These are phyloP conservation scores for Lactifluus piperatus DNA, from an alignment of 768 basidiomycete genomes.

Conservation along the genomic window DNA sequence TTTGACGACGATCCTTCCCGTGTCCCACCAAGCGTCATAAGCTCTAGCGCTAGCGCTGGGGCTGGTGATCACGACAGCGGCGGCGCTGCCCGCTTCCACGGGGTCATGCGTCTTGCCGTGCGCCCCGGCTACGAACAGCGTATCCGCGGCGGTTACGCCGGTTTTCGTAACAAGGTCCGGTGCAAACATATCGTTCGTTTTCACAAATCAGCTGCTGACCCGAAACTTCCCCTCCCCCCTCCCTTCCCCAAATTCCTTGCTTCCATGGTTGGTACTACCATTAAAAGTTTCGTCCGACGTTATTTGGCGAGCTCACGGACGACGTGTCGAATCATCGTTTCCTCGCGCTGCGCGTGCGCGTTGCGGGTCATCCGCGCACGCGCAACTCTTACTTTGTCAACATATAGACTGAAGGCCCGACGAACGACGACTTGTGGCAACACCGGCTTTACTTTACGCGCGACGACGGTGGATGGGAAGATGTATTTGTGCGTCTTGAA, in stretches of 20 bases:
- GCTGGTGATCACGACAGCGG: conserved; percentile 5
- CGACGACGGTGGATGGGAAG: conserved; percentile 65
- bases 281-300: conserved; percentile 57
- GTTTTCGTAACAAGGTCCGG: conserved; percentile 75
- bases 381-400: conserved; percentile 89
- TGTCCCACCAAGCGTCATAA: conserved; percentile 29
- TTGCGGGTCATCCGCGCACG: conserved; percentile 66
- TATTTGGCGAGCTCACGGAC: conserved; percentile 75
- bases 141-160: conserved; percentile 82
- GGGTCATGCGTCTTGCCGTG: conserved; percentile 65
- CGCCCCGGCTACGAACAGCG: conserved; percentile 56
- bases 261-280: too few relatives aligned
- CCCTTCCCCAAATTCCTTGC: too few relatives aligned
- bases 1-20: conserved; percentile 46
- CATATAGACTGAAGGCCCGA: conserved; percentile 78
- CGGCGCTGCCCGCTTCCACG: conserved; percentile 66
- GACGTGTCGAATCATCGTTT: conserved; percentile 79
- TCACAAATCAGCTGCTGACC: too few relatives aligned
- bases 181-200: background rate
- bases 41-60: too few relatives aligned
- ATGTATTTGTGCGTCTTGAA: conserved; percentile 60
- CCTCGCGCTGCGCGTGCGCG: conserved; percentile 70
- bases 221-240: too few relatives aligned
- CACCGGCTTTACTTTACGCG: conserved; percentile 78
- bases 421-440: conserved; percentile 88